Evolutionary conservation across 352 stramenopile genomes (phyloP), one percentile per base, ranked within the genome.

Genomic region (Phytophthora pluvialis): DNA sequence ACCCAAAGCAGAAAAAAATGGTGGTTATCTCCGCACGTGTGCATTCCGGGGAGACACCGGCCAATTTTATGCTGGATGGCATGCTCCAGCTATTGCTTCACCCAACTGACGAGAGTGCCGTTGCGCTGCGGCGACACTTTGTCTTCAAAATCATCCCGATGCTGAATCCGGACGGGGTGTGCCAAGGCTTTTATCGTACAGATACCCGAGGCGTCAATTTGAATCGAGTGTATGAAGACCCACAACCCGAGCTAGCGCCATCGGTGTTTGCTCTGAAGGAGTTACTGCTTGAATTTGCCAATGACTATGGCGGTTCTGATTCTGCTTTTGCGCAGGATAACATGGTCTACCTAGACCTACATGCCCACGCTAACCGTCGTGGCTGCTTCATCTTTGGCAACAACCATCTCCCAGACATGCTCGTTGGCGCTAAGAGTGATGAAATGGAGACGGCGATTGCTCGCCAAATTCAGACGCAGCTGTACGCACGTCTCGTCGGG

Each of bases 321-420:
- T 76, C 60, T 8, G 32, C 44, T 5, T 35, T 8, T 5, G 66
- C 64, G 10, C 36, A 63, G 10, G 58, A 78, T 1, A 72, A 66
- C 29, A 69, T 83, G n/a, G 52, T 97, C 21, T 98, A 97, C 53
- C 59, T 98, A 3, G 93, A 98, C 43, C 57, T 97, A n/a, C 93
- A 98, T 40, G 93, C 93, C 0, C 93, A 98, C 60, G 78, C 89
- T 0, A 92, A 87, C 38, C 93, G 95, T 31, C 79, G 93, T 11
- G 93, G 91, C 1, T 97, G 90, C 69, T 98, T 98, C 56, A 82
- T 97, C 8, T 98, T 94, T 64, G 93, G 91, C 0, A 98, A 98
- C 57, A 81, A 88, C 32, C 61, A 96, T 15, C 32, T 85, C 9
- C 67, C 60, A 15, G 61, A 64, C 29, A 11, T 29, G 2, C 21